Conservation (phyloP, 2,329 filamentous ascomycete species). For the Pseudogymnoascus sp. region DNA sequence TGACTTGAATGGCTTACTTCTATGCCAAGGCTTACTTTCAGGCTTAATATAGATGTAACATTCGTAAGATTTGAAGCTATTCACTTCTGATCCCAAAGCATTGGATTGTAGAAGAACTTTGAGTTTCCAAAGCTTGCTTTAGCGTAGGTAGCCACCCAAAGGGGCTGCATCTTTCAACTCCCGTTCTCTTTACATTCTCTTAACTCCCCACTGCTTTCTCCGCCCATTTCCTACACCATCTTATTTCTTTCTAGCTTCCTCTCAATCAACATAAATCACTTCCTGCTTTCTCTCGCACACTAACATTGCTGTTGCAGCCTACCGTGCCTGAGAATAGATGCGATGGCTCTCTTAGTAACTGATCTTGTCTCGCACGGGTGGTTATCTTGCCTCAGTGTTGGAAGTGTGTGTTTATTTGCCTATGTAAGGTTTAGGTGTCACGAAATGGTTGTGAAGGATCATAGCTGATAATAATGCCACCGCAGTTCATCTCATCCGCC, state of each 20-base stretch:
- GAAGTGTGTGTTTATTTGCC: neutral
- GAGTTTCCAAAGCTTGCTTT: neutral
- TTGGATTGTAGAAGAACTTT: neutral
- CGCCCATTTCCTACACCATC: too few relatives aligned
- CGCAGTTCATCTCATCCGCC: neutral
- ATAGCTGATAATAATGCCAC: neutral
- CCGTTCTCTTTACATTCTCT: neutral
- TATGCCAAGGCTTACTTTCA: neutral
- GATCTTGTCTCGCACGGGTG: neutral
- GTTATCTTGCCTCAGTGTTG: neutral
- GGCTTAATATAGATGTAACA: too few relatives aligned
- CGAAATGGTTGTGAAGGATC: neutral
- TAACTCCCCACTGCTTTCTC: neutral
- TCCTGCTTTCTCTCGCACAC: neutral
- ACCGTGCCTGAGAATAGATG: too few relatives aligned
- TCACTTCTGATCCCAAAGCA: neutral
- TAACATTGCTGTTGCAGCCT: neutral
- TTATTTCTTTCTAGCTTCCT: neutral
- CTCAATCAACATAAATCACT: neutral
- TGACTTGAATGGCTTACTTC: neutral
- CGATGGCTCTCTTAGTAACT: neutral
- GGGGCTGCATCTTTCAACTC: neutral
- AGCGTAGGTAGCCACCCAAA: neutral
- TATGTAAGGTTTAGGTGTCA: neutral
- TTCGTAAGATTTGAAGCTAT: neutral